Percentiles rank a stretch among this genome's conserved stretches.
Conservation (phyloP, 2,329 filamentous ascomycete genomes). For the Zasmidium cellare region DNA sequence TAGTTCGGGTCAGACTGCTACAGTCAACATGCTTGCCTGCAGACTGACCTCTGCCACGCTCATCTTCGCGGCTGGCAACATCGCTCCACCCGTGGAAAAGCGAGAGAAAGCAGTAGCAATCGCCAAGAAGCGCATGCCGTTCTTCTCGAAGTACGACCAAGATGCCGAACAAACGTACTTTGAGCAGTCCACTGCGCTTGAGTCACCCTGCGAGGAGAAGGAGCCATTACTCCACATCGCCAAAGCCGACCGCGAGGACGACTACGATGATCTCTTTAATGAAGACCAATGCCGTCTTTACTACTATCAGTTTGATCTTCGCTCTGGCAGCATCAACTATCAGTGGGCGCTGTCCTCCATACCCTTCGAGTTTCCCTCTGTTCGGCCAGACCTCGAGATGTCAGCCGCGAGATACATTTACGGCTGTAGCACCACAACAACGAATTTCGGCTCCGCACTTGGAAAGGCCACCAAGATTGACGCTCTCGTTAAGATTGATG, state of each 20-base stretch:
- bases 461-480: constrained; percentile 68
- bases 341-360: constrained; percentile 67
- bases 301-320: constrained; percentile 63
- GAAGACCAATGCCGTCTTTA: constrained; percentile 69
- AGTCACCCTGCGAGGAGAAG: constrained; percentile 30
- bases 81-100: constrained; percentile 49
- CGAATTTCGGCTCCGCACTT: constrained; percentile 60
- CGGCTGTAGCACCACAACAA: constrained; percentile 62
- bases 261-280: constrained; percentile 41
- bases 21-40: constrained; percentile 66
- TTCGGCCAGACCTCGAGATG: constrained; percentile 60
- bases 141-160: constrained; percentile 48
- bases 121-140: constrained; percentile 43
- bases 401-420: constrained; percentile 61
- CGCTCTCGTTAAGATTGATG: constrained; percentile 63
- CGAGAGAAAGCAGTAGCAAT: constrained; percentile 31
- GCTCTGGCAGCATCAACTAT: constrained; percentile 49
- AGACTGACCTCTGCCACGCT: constrained; percentile 66
- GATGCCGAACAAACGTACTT: constrained; percentile 28
- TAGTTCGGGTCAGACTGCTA: constrained; percentile 33
- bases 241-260: constrained; percentile 7
- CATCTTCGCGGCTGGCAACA: constrained; percentile 65
- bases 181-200: constrained; percentile 28
- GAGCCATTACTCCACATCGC: constrained; percentile 26
- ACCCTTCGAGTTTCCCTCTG: constrained; percentile 67